These are phyloP conservation scores for Colletotrichum aenigma DNA, from an alignment of 2,329 filamentous ascomycete genomes.

Conservation along the genomic window DNA sequence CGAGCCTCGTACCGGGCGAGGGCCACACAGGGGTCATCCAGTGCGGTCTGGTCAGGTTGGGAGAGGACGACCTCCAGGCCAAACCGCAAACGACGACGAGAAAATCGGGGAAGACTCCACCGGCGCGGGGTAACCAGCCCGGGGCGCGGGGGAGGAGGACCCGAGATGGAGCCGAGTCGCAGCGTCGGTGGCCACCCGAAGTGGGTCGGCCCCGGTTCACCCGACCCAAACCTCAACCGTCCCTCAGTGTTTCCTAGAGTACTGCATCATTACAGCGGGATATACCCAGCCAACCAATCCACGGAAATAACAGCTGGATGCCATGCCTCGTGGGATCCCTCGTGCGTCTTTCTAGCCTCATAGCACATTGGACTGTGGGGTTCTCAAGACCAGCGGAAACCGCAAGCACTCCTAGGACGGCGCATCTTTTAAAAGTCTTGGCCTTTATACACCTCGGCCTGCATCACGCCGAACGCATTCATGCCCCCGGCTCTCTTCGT, in stretches of 20 bases:
- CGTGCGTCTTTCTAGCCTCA: not conserved
- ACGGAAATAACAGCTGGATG: not conserved
- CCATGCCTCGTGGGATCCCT: not conserved
- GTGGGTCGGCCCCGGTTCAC: not conserved
- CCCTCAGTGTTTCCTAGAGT: not conserved
- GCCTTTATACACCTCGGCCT: not conserved
- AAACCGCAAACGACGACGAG: not conserved
- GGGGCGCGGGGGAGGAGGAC: slow-evolving; percentile 17
- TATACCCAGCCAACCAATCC: not conserved
- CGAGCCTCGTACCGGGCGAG: not conserved
- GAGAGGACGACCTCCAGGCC: not conserved
- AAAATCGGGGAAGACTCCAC: slow-evolving; percentile 17
- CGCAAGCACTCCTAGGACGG: not conserved
- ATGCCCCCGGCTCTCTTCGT: not conserved
- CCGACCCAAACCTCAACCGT: not conserved
- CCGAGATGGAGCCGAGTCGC: slow-evolving; percentile 4
- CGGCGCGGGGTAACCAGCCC: slow-evolving; percentile 15
- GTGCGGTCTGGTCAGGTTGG: not conserved
- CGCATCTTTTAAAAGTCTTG: slow-evolving; percentile 1
- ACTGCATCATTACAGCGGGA: too few species aligned
- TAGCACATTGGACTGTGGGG: not conserved
- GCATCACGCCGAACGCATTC: not conserved
- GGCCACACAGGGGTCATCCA: not conserved
- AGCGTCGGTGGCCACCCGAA: not conserved
- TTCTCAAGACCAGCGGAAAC: not conserved